Evolutionary conservation across 805 yeast species (phyloP), one percentile per base, ranked within the genome.

Genomic region (Pichia occidentalis): DNA sequence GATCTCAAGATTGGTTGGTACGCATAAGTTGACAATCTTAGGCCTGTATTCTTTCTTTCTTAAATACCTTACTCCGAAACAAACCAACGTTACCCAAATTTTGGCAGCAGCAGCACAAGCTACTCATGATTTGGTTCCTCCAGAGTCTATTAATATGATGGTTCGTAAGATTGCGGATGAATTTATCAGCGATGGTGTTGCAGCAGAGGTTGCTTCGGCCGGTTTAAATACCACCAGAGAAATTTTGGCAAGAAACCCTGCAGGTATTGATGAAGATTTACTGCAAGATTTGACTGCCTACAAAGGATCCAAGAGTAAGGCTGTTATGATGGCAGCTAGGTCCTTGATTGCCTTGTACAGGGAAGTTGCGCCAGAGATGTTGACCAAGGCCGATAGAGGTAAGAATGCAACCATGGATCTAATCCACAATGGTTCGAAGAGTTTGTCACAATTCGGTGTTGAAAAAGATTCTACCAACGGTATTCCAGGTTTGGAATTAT

Each of bases 41-140:
- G 96, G 97, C 5, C 66, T 92, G 24, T 92, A 92, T 61, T 81
- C 97, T 0, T 87, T 75, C 56, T 80, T 92, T 63, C 64, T 90
- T 56, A 87, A 87, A 54, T 92, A 83, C 56, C 68, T 92, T 50
- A 88, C 95, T 2, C 97, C 98, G 34, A 90, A 90, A 59, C 97
- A 92, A 63, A 68, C 77, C 40, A 83, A 90, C 50, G 99, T 92
- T 30, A 92, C 99, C 0, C 95, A 86, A 59, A 80, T 92, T 47
- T 76, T 92, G 85, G 97, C 98, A 7, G 95, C 97, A 4, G 71
- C 85, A 33, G 99, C 98, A 0, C 98, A 92, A 67, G 86, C 97
- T 0, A 75, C 95, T 20, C 99, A 92, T 57, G 97, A 92, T 54
- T 68, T 92, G 53, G 96, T 92, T 7, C 99, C 99, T 19, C 98